Evolutionary conservation across 352 stramenopile species (phyloP).

Genomic region (Globisporangium takayamanum): DNA sequence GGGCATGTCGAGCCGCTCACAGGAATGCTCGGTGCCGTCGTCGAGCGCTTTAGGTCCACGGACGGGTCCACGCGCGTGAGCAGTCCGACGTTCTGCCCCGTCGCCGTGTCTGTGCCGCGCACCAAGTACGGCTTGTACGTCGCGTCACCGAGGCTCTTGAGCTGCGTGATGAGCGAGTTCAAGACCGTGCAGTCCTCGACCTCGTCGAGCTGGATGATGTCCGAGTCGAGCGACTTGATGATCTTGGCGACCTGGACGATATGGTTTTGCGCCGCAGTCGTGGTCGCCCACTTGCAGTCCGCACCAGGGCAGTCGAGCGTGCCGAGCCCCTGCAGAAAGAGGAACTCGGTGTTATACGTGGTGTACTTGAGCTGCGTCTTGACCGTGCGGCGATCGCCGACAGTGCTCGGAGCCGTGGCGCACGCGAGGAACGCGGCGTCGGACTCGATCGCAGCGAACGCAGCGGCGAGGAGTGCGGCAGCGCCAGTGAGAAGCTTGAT

Average conservation of each 20-base stretch:
- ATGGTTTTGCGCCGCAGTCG: conserved; percentile 33
- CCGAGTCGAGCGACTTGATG: conserved; percentile 41
- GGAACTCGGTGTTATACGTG: conserved; percentile 60
- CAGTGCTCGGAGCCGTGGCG: conserved; percentile 29
- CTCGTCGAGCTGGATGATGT: conserved; percentile 67
- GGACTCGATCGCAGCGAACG: conserved; percentile 17
- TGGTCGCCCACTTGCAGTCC: conserved; percentile 48
- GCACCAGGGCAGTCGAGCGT: conserved; percentile 34
- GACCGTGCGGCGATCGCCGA: conserved; percentile 34
- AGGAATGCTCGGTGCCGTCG: conserved; percentile 25
- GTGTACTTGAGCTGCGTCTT: conserved; percentile 54
- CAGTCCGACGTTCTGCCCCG: conserved; percentile 60
- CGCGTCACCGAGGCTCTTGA: conserved; percentile 35
- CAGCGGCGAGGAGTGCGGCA: conserved; percentile 16
- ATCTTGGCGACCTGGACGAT: conserved; percentile 43
- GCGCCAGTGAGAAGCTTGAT: conserved; percentile 13
- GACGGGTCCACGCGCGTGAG: conserved; percentile 58
- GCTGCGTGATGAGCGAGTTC: conserved; percentile 39
- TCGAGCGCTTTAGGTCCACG: conserved; percentile 37
- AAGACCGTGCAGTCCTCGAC: conserved; percentile 54
- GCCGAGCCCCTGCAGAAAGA: conserved; percentile 42
- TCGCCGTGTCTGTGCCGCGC: conserved; percentile 48
- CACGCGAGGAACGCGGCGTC: conserved; percentile 32
- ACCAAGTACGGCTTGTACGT: conserved; percentile 65
- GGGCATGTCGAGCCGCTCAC: conserved; percentile 52